phyloP scores from a whole-genome alignment of 768 basidiomycete genomes.

The Hebeloma cylindrosporum region DNA sequence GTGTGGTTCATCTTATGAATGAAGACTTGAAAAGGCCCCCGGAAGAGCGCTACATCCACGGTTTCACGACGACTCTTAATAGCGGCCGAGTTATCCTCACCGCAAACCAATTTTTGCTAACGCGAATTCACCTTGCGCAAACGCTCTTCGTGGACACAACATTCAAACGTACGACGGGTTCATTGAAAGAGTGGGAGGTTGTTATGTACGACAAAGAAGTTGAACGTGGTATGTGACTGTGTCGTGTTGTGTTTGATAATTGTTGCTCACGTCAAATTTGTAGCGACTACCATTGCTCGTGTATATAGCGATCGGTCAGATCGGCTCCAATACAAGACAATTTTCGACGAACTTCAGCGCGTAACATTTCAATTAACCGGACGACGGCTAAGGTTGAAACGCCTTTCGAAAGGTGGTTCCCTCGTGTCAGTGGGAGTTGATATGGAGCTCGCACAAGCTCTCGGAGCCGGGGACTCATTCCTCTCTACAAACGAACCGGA shows the following conservation, averaged over 20 bases:
- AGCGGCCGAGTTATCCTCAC: slow-evolving; percentile 26
- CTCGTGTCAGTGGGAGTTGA: slow-evolving; percentile 16
- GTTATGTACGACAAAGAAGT: slow-evolving; percentile 13
- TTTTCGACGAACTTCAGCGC: slow-evolving; percentile 21
- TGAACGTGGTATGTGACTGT: slow-evolving; percentile 10
- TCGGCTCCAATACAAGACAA: slow-evolving; percentile 10
- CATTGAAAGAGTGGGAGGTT: slow-evolving; percentile 21
- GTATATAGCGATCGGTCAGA: slow-evolving; percentile 18
- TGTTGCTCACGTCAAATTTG: neutral
- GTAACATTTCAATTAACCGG: slow-evolving; percentile 13
- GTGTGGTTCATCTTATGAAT: slow-evolving; percentile 9
- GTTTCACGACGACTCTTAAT: neutral
- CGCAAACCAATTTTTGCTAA: slow-evolving; percentile 7
- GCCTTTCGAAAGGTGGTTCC: slow-evolving; percentile 12
- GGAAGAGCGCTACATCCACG: slow-evolving; percentile 20
- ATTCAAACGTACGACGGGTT: slow-evolving; percentile 12
- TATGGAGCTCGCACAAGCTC: slow-evolving; percentile 19
- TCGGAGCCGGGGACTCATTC: slow-evolving; percentile 16
- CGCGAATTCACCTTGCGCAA: slow-evolving; percentile 15
- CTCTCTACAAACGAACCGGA: slow-evolving; percentile 16
- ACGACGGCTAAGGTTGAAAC: slow-evolving; percentile 17
- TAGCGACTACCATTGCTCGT: slow-evolving; percentile 16
- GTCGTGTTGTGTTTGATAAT: neutral
- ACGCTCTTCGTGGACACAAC: slow-evolving; percentile 17
- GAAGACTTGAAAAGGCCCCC: slow-evolving; percentile 31